Evolutionary conservation across 306 rosid genomes (phyloP).

Genomic region (Oxytropis ochrocephala): DNA sequence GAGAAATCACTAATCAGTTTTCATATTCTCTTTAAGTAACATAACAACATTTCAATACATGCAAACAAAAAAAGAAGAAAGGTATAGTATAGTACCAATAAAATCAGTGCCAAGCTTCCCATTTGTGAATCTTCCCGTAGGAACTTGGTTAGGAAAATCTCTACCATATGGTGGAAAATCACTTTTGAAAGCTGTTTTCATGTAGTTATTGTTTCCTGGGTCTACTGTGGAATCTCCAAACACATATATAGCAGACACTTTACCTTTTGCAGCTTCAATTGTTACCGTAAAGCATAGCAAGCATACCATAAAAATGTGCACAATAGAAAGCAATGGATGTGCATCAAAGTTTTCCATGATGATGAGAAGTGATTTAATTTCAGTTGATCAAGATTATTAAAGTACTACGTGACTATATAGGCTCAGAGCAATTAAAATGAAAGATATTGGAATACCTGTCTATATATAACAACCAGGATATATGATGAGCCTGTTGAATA

Average conservation of each 20-base stretch:
- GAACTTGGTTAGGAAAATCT: slow-evolving; percentile 32
- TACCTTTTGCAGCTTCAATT: slow-evolving; percentile 21
- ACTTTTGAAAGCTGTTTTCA: slow-evolving; percentile 35
- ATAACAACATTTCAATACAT: not conserved
- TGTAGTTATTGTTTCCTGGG: slow-evolving; percentile 68
- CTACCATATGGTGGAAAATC: slow-evolving; percentile 63
- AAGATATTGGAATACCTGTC: not conserved
- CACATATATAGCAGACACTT: slow-evolving; percentile 46
- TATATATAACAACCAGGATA: not conserved
- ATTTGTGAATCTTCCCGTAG: slow-evolving; percentile 73
- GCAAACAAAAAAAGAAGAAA: not conserved
- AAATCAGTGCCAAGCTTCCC: slow-evolving; percentile 66
- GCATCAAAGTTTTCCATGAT: slow-evolving; percentile 17
- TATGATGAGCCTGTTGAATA: not conserved
- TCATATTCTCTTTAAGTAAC: not conserved
- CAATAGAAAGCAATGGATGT: not conserved
- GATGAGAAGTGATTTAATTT: not conserved
- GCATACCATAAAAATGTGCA: slow-evolving; percentile 4
- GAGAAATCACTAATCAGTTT: not conserved
- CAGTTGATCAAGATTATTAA: not conserved
- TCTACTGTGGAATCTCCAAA: slow-evolving; percentile 85
- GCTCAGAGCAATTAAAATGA: not conserved
- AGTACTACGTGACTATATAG: not conserved
- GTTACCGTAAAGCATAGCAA: not conserved
- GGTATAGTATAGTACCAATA: slow-evolving; percentile 28